These are phyloP conservation scores for Aspergillus novofumigatus DNA, from an alignment of 2,329 filamentous ascomycete species.

Conservation along the genomic window DNA sequence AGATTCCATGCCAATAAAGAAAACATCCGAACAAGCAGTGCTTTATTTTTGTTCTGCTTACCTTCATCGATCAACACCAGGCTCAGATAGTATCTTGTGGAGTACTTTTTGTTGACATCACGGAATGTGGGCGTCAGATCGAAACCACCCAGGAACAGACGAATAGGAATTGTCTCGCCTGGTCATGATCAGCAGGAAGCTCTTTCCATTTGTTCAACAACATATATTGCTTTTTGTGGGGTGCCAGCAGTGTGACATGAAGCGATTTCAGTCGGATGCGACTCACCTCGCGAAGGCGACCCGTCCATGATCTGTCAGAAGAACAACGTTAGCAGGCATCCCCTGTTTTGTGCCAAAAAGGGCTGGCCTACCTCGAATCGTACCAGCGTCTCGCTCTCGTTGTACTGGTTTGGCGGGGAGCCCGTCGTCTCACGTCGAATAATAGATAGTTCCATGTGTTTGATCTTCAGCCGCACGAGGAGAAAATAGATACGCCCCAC, in stretches of 20 bases:
- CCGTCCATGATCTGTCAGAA: slow-evolving; percentile 85
- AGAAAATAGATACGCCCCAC: slow-evolving; percentile 98
- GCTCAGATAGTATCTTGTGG: slow-evolving; percentile 94
- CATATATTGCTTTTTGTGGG: neutral
- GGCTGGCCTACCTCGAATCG: slow-evolving; percentile 71
- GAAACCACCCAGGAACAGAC: slow-evolving; percentile 94
- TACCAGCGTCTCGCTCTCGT: slow-evolving; percentile 96
- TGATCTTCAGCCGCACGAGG: slow-evolving; percentile 95
- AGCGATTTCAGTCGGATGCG: neutral
- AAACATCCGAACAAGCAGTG: neutral
- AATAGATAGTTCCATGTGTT: slow-evolving; percentile 99
- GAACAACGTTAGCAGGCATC: slow-evolving; percentile 8
- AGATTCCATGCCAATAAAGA: neutral
- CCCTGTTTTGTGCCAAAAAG: slow-evolving; percentile 5
- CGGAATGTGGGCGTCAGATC: slow-evolving; percentile 97
- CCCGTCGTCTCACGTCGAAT: slow-evolving; percentile 96
- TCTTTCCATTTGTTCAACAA: neutral
- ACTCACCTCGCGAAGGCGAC: slow-evolving; percentile 84
- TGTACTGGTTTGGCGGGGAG: slow-evolving; percentile 96
- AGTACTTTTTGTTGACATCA: slow-evolving; percentile 99
- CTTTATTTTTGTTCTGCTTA: slow-evolving; percentile 31
- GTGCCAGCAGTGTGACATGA: neutral
- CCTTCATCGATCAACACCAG: slow-evolving; percentile 94
- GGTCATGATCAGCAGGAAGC: slow-evolving; percentile 18
- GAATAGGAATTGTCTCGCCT: slow-evolving; percentile 90